Evolutionary conservation across 305 asterid species (phyloP).

Genomic region (Rubia balearica): DNA sequence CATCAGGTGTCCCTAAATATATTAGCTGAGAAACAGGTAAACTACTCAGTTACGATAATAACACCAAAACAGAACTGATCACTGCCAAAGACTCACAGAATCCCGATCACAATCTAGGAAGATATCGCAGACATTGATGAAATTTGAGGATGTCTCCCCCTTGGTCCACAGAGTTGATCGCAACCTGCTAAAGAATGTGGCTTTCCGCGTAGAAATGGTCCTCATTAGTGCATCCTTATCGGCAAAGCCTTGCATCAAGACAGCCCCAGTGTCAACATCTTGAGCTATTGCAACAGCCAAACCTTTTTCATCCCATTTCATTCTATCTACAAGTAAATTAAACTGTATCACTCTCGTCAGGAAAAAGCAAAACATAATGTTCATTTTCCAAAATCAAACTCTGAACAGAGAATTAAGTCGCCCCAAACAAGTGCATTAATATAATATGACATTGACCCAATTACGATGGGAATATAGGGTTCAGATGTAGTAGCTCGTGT

Average conservation of each 20-base stretch:
- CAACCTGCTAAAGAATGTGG: constrained; percentile 87
- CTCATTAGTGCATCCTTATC: constrained; percentile 62
- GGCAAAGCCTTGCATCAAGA: constrained; percentile 86
- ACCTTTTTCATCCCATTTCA: constrained; percentile 96
- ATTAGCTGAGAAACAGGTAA: constrained; percentile 41
- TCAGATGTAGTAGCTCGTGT: background rate
- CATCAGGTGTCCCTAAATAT: constrained; percentile 82
- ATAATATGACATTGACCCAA: background rate
- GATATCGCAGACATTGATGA: constrained; percentile 66
- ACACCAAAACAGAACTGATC: background rate
- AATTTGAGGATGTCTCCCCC: constrained; percentile 90
- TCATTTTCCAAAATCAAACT: background rate
- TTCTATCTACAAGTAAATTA: constrained; percentile 58
- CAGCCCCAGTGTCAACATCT: constrained; percentile 81
- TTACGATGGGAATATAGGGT: background rate
- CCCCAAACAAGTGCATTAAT: background rate
- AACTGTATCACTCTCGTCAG: constrained; percentile 50
- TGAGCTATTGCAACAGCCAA: constrained; percentile 92
- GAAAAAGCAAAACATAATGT: background rate
- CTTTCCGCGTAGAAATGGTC: constrained; percentile 66
- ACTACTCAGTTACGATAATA: background rate
- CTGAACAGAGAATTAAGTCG: background rate
- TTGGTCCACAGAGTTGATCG: constrained; percentile 85
- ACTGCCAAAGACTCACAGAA: constrained; percentile 45
- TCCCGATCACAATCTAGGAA: constrained; percentile 88